Base-by-base conservation (phyloP, 306 rosid genomes). In the Pterocarpus santalinus region DNA sequence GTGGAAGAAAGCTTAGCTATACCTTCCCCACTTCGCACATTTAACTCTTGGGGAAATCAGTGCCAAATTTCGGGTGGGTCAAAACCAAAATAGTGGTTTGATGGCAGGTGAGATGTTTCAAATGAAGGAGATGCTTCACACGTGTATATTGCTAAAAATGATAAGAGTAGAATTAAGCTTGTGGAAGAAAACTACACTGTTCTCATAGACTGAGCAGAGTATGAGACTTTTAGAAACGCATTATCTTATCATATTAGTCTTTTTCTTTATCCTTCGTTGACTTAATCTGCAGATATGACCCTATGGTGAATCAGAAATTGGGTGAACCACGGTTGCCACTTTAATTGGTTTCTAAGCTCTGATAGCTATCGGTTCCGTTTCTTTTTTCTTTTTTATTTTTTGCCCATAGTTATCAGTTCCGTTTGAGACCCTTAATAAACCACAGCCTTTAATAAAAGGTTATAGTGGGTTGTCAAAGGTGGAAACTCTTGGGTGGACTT, bases 241-340 rank as follows among this genome's bases (percentile, higher is more conserved):
- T 38, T 35, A 64, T 69, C 53, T 47, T 5, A 65, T 17, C 39
- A 52, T 5, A 56, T n/a, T 44, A 22, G n/a, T 64, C 15, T 30
- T 14, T 79, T 74, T 51, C 14, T 51, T n/a, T 38, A 46, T 83
- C 58, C 35, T 33, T 66, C 12, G 44, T 73, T 83, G 87, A 72
- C 82, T 73, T 55, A 35, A 78, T 58, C 32, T 35, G 6, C 1
- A 13, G 65, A 76, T 73, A 57, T 62, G 77, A 70, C 72, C 52
- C 62, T 7, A 36, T 17, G 38, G 36, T 16, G 77, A 53, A 49
- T 57, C 47, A 63, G 58, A 70, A 69, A 69, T 76, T 62, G 82
- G 52, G 36, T 7, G 60, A 49, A 13, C 11, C 22, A 12, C 2
- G 16, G 14, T 28, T 35, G 72, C 1, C 84, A 80, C 76, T 80